Evolutionary conservation across 1,284 basidiomycete species (phyloP).

Genomic region (Exobasidium cylindrosporum): DNA sequence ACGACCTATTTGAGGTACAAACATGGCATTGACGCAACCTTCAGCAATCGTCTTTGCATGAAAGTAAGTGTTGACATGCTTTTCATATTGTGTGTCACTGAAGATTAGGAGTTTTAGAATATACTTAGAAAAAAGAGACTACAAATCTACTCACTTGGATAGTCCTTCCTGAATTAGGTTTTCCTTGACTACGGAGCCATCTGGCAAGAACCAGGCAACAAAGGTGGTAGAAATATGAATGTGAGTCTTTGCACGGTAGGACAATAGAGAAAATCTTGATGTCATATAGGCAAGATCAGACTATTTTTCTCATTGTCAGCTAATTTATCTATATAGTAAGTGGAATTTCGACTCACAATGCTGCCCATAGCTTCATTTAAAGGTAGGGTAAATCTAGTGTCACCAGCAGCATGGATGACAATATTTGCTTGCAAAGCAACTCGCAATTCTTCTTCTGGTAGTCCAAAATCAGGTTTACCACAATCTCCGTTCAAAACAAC

Average conservation of each 20-base stretch:
- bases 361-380: slow-evolving; percentile 25
- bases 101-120: too few species aligned
- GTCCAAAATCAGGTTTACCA: slow-evolving; percentile 27
- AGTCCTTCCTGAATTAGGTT: slow-evolving; percentile 22
- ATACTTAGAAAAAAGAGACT: slow-evolving; percentile 6
- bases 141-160: neutral
- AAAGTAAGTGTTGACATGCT: slow-evolving; percentile 37
- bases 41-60: slow-evolving; percentile 35
- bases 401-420: slow-evolving; percentile 33
- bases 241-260: slow-evolving; percentile 34
- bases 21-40: slow-evolving; percentile 30
- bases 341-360: slow-evolving; percentile 24
- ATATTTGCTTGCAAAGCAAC: slow-evolving; percentile 31
- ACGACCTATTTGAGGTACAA: slow-evolving; percentile 28
- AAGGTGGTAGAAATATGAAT: slow-evolving; percentile 36
- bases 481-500: slow-evolving; percentile 32
- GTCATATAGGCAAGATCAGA: slow-evolving; percentile 29
- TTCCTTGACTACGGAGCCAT: slow-evolving; percentile 31
- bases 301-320: too few species aligned
- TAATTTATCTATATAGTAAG: too few species aligned
- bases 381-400: slow-evolving; percentile 31
- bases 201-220: slow-evolving; percentile 30
- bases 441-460: slow-evolving; percentile 24
- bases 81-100: slow-evolving; percentile 24
- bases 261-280: slow-evolving; percentile 29